These are phyloP conservation scores for Colletotrichum sp. DNA, from an alignment of 2,329 filamentous ascomycete species.

Conservation along the genomic window DNA sequence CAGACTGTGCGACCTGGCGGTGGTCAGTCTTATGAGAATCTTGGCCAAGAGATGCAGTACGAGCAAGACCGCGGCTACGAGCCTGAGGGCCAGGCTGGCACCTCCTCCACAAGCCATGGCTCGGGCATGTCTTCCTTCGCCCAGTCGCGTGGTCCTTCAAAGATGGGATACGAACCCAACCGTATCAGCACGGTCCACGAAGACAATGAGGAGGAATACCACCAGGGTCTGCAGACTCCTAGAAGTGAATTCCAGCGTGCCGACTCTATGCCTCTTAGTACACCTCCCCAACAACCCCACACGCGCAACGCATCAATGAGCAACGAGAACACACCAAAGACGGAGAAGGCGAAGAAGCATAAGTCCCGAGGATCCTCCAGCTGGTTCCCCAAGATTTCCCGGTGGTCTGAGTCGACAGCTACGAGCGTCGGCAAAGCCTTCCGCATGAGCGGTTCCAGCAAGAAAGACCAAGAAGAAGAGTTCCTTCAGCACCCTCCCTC, in stretches of 20 bases:
- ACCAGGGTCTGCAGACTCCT: slow-evolving; percentile 64
- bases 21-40: slow-evolving; percentile 71
- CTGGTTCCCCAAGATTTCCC: slow-evolving; percentile 89
- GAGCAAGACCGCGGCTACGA: slow-evolving; percentile 80
- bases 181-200: slow-evolving; percentile 91
- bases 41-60: slow-evolving; percentile 66
- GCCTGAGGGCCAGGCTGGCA: slow-evolving; percentile 79
- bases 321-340: slow-evolving; percentile 79
- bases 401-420: slow-evolving; percentile 96
- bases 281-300: slow-evolving; percentile 59
- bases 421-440: slow-evolving; percentile 85
- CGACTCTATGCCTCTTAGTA: slow-evolving; percentile 59
- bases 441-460: slow-evolving; percentile 65
- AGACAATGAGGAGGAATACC: slow-evolving; percentile 76
- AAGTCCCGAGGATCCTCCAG: slow-evolving; percentile 82
- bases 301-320: slow-evolving; percentile 57
- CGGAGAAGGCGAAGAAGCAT: slow-evolving; percentile 83
- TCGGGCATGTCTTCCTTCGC: slow-evolving; percentile 76
- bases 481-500: slow-evolving; percentile 67
- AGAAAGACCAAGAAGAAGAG: slow-evolving; percentile 65
- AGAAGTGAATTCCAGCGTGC: slow-evolving; percentile 52
- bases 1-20: slow-evolving; percentile 56
- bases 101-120: slow-evolving; percentile 69
- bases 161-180: slow-evolving; percentile 56
- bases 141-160: slow-evolving; percentile 50